phyloP scores from a whole-genome alignment of 177 flowering plant species.

The Vitis hybrid region DNA sequence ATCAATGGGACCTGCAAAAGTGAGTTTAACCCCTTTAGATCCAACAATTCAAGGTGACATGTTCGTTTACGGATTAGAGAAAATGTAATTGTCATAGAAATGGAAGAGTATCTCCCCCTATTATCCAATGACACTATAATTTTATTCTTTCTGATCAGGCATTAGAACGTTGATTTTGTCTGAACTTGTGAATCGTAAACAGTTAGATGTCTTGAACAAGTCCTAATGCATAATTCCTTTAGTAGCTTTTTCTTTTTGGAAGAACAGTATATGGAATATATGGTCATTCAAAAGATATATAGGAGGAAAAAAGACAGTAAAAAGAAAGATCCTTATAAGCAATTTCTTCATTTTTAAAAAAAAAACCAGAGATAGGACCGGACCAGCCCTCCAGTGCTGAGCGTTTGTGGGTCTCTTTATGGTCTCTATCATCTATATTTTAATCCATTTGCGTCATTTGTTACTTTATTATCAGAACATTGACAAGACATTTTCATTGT shows the following conservation, averaged over 20 bases:
- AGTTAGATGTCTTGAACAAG: background rate
- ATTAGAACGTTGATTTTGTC: too few relatives aligned
- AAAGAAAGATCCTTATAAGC: conserved; percentile 12
- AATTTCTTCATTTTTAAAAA: conserved; percentile 11
- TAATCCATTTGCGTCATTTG: conserved; percentile 19
- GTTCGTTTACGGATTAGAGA: background rate
- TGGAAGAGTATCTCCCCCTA: background rate
- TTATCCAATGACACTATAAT: background rate
- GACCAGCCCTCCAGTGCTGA: too few relatives aligned
- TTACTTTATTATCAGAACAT: conserved; percentile 5
- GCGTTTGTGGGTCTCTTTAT: conserved; percentile 14
- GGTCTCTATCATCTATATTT: conserved; percentile 16
- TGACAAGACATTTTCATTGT: conserved; percentile 11
- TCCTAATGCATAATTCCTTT: conserved; percentile 4
- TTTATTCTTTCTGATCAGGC: too few relatives aligned
- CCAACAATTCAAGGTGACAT: background rate
- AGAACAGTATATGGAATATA: background rate
- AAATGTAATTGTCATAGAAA: background rate
- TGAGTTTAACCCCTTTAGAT: background rate
- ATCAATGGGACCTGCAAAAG: conserved; percentile 58
- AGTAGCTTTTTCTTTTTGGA: background rate
- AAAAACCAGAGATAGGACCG: background rate
- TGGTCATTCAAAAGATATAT: conserved; percentile 9
- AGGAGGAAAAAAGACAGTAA: conserved; percentile 15
- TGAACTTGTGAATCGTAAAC: too few relatives aligned